Evolutionary conservation across 2,329 filamentous ascomycete species (phyloP), one percentile per base, ranked within the genome.

Genomic region (Aspergillus novofumigatus): DNA sequence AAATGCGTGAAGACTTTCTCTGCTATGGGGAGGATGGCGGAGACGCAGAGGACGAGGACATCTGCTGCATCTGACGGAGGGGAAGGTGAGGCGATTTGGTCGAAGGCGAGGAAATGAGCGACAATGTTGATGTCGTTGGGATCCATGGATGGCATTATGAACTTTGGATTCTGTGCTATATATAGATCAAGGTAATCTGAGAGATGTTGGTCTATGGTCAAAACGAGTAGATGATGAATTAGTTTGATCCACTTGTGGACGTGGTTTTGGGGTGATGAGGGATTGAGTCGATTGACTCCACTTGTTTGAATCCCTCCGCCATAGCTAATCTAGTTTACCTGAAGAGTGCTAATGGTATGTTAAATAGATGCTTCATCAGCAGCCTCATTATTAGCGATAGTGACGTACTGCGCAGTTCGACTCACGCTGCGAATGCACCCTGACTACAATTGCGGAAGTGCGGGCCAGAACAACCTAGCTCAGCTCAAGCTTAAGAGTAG

Each of bases 11-110:
- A 78, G 26, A 78, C 62, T 1, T 51, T 35, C 20, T 74, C 69
- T 8, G 75, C 72, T 49, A 67, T 64, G 32, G 70, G 57, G 4
- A 78, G 66, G 48, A 78, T 68, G 2, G 75, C 67, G 4, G 73
- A 77, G 17, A 68, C 74, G 57, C 76, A 79, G 35, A 79, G 60
- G 21, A 77, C 67, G 35, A 79, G 69, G 59, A 69, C 70, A 53
- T 75, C 72, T 17, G 71, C 69, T 9, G 69, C 52, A 7, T 26
- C 25, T 10, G 28, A 10, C 9, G 59, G 20, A n/a, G 61, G 55
- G 1, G 55, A 53, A 51, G 6, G 47, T 4, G n/a, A 70, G 56
- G 54, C 49, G 50, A 56, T 50, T 32, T 73, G 63, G n/a, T 63
- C 52, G 54, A 67, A 60, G 17, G 70, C 62, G 1, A 73, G 63